These are phyloP conservation scores for Tinospora cordifolia DNA, from an alignment of 164 flowering plant genomes.

Conservation along the genomic window DNA sequence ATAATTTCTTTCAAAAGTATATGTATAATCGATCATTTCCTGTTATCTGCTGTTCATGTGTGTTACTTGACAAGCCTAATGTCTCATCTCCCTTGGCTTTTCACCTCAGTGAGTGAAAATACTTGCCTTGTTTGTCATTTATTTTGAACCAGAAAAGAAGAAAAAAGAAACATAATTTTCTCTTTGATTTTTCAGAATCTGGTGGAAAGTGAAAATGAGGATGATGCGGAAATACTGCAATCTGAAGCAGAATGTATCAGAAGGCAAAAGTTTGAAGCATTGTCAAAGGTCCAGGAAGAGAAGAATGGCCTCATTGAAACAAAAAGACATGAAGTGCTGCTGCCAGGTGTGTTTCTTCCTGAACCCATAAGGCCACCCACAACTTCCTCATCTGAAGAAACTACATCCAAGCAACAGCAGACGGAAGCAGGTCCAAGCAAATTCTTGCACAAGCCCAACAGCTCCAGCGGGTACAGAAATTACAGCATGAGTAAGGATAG, in stretches of 20 bases:
- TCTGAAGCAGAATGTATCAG: constrained; percentile 53
- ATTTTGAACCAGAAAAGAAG: neutral
- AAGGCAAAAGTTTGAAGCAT: constrained; percentile 56
- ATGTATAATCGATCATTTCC: no score
- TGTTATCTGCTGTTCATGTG: no score
- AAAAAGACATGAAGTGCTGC: constrained; percentile 35
- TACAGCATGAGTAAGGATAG: constrained; percentile 27
- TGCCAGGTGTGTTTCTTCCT: constrained; percentile 66
- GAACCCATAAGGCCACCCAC: constrained; percentile 23
- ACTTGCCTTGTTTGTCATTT: neutral
- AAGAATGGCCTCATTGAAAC: constrained; percentile 65
- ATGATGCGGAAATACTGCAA: constrained; percentile 32
- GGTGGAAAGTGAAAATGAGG: constrained; percentile 17
- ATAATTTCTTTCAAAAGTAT: no score
- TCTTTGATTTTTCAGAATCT: constrained; percentile 27
- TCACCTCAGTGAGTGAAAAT: neutral
- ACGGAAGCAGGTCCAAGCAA: constrained; percentile 20
- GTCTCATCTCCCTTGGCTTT: no score
- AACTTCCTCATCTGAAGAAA: constrained; percentile 6
- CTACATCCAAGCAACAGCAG: constrained; percentile 20
- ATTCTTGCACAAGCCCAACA: constrained; percentile 21
- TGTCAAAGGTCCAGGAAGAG: constrained; percentile 54
- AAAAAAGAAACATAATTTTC: neutral
- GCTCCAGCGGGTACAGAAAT: constrained; percentile 24
- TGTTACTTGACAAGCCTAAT: no score